These are phyloP conservation scores for Lipomyces japonicus DNA, from an alignment of 805 yeast genomes.

Conservation along the genomic window DNA sequence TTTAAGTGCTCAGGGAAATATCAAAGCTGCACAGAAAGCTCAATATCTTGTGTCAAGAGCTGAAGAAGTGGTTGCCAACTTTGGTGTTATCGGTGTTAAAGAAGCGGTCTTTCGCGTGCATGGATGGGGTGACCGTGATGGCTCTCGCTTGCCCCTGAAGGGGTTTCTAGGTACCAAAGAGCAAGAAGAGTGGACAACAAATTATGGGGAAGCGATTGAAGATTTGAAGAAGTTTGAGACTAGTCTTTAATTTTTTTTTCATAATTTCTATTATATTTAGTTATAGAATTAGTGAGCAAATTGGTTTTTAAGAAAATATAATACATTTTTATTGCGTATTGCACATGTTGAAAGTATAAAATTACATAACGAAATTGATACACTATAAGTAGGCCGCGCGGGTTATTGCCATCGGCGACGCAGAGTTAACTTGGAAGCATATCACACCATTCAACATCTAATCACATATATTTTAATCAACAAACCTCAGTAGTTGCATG, in stretches of 20 bases:
- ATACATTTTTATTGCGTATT: too few species aligned
- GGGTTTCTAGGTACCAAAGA: slow-evolving; percentile 23
- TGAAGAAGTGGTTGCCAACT: slow-evolving; percentile 45
- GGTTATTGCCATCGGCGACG: too few species aligned
- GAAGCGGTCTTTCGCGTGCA: slow-evolving; percentile 41
- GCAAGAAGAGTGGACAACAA: slow-evolving; percentile 12
- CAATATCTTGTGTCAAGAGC: slow-evolving; percentile 46
- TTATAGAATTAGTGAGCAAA: not conserved
- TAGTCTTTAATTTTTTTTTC: not conserved
- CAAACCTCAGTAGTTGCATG: too few species aligned
- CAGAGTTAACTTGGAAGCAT: too few species aligned
- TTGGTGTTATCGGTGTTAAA: slow-evolving; percentile 50
- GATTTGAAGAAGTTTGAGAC: slow-evolving; percentile 12
- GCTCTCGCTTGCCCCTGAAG: slow-evolving; percentile 48
- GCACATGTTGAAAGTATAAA: too few species aligned
- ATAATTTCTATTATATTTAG: not conserved
- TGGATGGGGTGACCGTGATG: slow-evolving; percentile 45
- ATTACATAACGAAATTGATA: too few species aligned
- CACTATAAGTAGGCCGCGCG: too few species aligned
- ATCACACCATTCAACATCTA: too few species aligned
- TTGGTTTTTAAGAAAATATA: not conserved
- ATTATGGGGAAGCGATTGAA: slow-evolving; percentile 13
- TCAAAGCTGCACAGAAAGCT: slow-evolving; percentile 42
- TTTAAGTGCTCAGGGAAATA: slow-evolving; percentile 40
- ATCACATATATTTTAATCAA: too few species aligned